Base-by-base conservation (phyloP, 768 basidiomycete genomes). In the Tubosaeta sp. region DNA sequence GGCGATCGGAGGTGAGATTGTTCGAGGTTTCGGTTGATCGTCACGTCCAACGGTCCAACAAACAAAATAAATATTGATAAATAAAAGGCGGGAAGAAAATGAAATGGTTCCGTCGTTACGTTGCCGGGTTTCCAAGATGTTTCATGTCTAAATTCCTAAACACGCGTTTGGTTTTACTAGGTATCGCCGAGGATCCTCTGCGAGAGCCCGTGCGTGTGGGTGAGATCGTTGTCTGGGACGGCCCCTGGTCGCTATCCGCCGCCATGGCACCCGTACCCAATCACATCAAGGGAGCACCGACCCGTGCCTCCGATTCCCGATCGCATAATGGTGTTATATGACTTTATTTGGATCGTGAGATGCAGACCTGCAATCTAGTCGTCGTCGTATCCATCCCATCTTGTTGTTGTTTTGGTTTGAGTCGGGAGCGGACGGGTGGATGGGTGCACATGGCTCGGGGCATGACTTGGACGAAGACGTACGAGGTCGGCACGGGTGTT, bases 401-500 rank as follows among this genome's bases (percentile, higher is more conserved):
- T 31, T 7, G 30, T 7, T 12, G 30, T 27, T 9, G 6, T 27
- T 27, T 5, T 27, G 12, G 39, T 43, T 27, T 27, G 27, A 27
- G 16, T 54, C 60, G 59, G 60, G 39, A 50, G 60, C 48, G 55
- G 38, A 64, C 60, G 60, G 60, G 45, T 61, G 62, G 41, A 30
- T 21, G 31, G 54, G 35, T 56, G 39, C 60, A 63, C 55, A 58
- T 61, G 60, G 30, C 11, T 31, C 12, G 27, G 27, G 27, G 27
- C 27, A 27, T 6, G 27, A 27, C 27, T 27, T 27, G 27, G 27
- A 27, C 27, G 27, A 9, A 1, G 27, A 27, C 27, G 27, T 9
- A 27, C 27, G 27, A n/a, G n/a, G n/a, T n/a, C n/a, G n/a, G n/a
- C n/a, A 6, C 30, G 30, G 30, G 30, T 31, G 30, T 31, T 9